A percentile compares a stretch with the other conserved stretches of the same genome.
Evolutionary conservation across 108 stramenopile genomes (phyloP).

Genomic region (Nannochloropsis salina): DNA sequence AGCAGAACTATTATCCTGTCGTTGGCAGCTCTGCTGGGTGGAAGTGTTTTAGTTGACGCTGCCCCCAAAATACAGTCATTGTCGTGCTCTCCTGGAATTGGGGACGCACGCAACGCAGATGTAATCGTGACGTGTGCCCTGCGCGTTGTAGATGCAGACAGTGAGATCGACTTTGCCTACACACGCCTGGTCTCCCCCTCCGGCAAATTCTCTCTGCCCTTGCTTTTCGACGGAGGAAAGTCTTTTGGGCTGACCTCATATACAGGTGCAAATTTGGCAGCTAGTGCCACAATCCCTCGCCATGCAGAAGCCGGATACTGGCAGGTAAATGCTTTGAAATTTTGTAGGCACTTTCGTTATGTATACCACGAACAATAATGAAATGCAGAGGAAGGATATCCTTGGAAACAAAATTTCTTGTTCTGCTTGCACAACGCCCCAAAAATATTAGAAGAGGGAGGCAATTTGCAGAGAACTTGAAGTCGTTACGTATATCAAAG

Average conservation of each 20-base stretch:
- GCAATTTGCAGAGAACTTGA: too few species aligned
- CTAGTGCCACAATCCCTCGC: slow-evolving; percentile 2
- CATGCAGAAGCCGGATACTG: slow-evolving; percentile 16
- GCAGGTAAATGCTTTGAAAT: neutral
- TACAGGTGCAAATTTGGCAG: neutral
- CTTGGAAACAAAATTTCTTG: too few species aligned
- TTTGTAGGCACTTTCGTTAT: too few species aligned
- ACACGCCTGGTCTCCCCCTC: slow-evolving; percentile 13
- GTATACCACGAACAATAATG: too few species aligned
- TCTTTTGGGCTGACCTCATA: neutral
- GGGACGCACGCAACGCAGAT: slow-evolving; percentile 15
- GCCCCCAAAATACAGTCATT: neutral
- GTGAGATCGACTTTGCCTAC: slow-evolving; percentile 5
- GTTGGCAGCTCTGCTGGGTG: neutral
- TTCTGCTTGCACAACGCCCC: too few species aligned
- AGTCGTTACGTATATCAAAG: too few species aligned
- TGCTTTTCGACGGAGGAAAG: neutral
- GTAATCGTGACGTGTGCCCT: neutral
- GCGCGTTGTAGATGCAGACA: neutral
- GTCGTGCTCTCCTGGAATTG: slow-evolving; percentile 12
- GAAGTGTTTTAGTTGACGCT: neutral
- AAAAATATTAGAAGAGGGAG: too few species aligned
- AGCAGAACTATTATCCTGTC: neutral
- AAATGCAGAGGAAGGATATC: too few species aligned
- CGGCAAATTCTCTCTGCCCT: neutral